Conservation (phyloP, 768 basidiomycete genomes). For the Serendipita sp. region DNA sequence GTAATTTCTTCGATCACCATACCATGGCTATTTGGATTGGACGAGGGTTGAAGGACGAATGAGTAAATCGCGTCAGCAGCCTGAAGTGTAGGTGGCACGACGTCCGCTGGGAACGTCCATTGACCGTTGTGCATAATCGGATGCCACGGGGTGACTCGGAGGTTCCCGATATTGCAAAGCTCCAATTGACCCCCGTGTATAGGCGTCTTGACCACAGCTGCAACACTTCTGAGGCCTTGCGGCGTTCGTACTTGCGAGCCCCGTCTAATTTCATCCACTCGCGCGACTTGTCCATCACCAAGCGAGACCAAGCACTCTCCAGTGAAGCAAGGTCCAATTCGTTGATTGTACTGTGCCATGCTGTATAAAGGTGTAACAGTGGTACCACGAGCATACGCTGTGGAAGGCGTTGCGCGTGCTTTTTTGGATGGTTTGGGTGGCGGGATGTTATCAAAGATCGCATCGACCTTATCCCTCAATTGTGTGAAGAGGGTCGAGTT, state of each 20-base stretch:
- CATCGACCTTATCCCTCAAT: conserved; percentile 10
- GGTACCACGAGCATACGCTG: background rate
- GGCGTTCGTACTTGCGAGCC: conserved; percentile 8
- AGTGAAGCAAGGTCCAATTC: conserved; percentile 10
- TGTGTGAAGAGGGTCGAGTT: conserved; percentile 9
- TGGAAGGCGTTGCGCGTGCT: background rate
- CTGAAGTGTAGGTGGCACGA: background rate
- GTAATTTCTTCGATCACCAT: conserved; percentile 8
- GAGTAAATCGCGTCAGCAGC: conserved; percentile 11
- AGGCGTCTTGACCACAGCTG: conserved; percentile 6
- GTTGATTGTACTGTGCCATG: conserved; percentile 10
- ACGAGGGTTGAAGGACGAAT: conserved; percentile 7
- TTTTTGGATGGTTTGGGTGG: conserved; percentile 10
- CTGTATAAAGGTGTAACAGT: background rate
- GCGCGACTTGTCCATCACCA: background rate
- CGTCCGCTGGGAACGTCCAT: conserved; percentile 12
- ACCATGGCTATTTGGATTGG: conserved; percentile 8
- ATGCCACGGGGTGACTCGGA: conserved; percentile 12
- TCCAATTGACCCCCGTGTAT: background rate
- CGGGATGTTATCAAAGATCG: conserved; percentile 11
- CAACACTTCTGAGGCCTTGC: conserved; percentile 1
- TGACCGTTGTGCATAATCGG: conserved; percentile 9
- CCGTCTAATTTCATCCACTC: conserved; percentile 1
- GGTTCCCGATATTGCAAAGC: conserved; percentile 8
- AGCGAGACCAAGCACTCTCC: conserved; percentile 7